Conservation (phyloP, 2,329 filamentous ascomycete genomes). For the Alternaria novae-zelandiae region DNA sequence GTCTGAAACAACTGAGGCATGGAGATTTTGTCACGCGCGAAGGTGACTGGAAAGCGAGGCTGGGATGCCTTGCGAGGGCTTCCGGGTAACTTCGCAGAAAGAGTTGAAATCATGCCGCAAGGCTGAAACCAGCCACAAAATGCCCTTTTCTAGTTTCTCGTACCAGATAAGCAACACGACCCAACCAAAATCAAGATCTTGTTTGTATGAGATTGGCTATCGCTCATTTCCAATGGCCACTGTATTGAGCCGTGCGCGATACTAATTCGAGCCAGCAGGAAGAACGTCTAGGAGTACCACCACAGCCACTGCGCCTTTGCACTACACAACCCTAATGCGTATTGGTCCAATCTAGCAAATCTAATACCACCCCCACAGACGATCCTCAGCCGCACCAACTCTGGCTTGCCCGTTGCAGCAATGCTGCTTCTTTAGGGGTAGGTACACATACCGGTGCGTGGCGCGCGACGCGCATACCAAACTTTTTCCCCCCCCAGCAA, state of each 20-base stretch:
- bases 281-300: not conserved
- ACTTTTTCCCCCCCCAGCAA: accelerated
- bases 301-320: not conserved
- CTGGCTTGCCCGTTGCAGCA: not conserved
- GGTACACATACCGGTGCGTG: not conserved
- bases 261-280: not conserved
- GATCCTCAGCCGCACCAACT: not conserved
- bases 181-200: not conserved
- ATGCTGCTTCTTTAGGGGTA: not conserved
- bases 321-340: not conserved
- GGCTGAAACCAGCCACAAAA: not conserved
- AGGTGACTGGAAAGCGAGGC: not conserved
- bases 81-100: not conserved
- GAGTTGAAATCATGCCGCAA: not conserved
- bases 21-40: not conserved
- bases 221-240: not conserved
- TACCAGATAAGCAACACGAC: not conserved
- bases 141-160: not conserved
- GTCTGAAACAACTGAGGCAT: not conserved
- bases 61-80: not conserved
- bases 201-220: not conserved
- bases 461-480: not conserved
- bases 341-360: not conserved
- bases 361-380: not conserved
- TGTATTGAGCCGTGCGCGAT: not conserved